phyloP scores from a whole-genome alignment of 176 grass and related monocot genomes.

The Aegilops umbellulata region DNA sequence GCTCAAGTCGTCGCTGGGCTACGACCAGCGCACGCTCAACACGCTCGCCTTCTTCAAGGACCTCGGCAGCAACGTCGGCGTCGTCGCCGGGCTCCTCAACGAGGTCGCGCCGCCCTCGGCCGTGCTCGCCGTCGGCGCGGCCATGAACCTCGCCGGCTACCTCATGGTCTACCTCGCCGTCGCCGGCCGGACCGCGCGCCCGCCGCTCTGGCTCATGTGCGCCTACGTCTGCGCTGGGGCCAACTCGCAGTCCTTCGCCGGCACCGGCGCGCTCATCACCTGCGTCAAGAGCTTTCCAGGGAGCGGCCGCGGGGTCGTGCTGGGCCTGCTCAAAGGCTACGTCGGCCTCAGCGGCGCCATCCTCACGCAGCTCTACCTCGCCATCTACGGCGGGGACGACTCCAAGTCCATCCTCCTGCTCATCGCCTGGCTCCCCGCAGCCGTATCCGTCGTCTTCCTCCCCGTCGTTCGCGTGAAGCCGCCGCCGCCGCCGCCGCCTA shows the following conservation, averaged over 20 bases:
- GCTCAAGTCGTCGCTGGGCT: constrained; percentile 43
- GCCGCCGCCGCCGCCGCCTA: background rate
- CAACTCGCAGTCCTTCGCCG: constrained; percentile 64
- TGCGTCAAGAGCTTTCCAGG: constrained; percentile 65
- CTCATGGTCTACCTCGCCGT: constrained; percentile 72
- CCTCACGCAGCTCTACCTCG: constrained; percentile 52
- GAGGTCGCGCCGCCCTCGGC: constrained; percentile 53
- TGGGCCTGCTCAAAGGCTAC: constrained; percentile 57
- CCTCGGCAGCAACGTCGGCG: constrained; percentile 57
- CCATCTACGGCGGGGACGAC: constrained; percentile 45
- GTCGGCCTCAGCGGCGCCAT: constrained; percentile 55
- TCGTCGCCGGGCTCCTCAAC: constrained; percentile 53
- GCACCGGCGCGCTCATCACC: constrained; percentile 56
- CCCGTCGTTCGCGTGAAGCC: constrained; percentile 4
- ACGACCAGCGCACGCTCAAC: constrained; percentile 63
- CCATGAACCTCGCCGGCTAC: constrained; percentile 61
- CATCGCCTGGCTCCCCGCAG: constrained; percentile 23
- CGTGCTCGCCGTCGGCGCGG: constrained; percentile 47
- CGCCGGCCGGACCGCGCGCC: constrained; percentile 30
- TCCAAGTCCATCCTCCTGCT: constrained; percentile 12
- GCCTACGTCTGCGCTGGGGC: constrained; percentile 60
- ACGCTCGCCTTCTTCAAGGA: constrained; percentile 65
- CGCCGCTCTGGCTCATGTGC: constrained; percentile 52
- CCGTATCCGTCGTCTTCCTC: background rate
- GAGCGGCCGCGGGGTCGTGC: constrained; percentile 25